Evolutionary conservation across 306 rosid genomes (phyloP), one percentile per base, ranked within the genome.

Genomic region (Abrus pulchellus): DNA sequence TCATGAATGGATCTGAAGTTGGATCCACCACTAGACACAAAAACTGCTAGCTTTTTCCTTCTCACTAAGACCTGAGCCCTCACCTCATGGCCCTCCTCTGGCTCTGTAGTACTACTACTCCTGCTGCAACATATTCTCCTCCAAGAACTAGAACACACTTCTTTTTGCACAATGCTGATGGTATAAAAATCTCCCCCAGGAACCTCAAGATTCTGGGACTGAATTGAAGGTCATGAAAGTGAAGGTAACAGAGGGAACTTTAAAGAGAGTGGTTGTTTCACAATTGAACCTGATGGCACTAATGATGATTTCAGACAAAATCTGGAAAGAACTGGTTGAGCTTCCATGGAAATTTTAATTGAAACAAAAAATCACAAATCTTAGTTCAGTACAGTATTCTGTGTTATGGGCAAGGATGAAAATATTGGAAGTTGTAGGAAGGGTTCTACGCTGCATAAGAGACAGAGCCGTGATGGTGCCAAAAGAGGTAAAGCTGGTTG

Each of bases 1-100:
- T 89, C 89, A 2, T 90, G 86, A 76, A 94, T 92, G 5, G 93
- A 92, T 45, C 88, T 83, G 72, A 92, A 94, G 87, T 94, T 94
- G 2, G 94, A 94, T 62, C 97, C 98, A 44, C 98, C 96, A 53
- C 98, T 96, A 0, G 97, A 92, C 38, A 94, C 98, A 55, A 92
- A 94, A 76, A 89, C 86, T 0, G 97, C 96, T 7, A 94, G 85
- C 74, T 72, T 94, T 79, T 92, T 94, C 68, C 80, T 79, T 34
- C 83, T 83, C 62, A 38, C 56, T 0, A 50, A 9, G 56, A 87
- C 36, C 77, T 48, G 85, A 68, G 30, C 41, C 56, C 54, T 52
- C 14, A 79, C 68, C 69, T 63, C 80, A 44, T 55, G 29, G 36
- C 14, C 75, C 34, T 66, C 53, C 7, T 5, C 49, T 32, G 68